Percentiles rank a stretch among this genome's conserved stretches.
These are phyloP conservation scores for Aspergillus pseudoviridinutans DNA, from an alignment of 2,329 filamentous ascomycete species.

Conservation along the genomic window DNA sequence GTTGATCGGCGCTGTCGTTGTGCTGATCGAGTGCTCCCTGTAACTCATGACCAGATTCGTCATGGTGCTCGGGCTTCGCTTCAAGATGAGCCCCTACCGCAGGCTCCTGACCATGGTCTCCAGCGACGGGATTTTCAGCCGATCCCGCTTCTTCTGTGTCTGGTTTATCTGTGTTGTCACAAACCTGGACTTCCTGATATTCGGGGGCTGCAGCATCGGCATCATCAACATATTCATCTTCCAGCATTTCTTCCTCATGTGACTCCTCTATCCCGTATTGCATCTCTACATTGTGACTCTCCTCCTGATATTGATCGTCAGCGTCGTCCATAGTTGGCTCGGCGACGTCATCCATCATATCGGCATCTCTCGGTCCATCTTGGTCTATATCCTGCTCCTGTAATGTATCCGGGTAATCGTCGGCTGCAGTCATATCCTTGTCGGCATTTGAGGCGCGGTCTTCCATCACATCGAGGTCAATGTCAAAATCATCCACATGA, in stretches of 20 bases:
- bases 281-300: conserved; percentile 26
- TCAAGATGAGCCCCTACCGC: conserved; percentile 2
- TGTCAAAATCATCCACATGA: conserved; percentile 51
- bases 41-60: conserved; percentile 6
- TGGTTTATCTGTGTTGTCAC: conserved; percentile 7
- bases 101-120: not conserved
- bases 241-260: conserved; percentile 40
- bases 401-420: conserved; percentile 34
- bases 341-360: conserved; percentile 45
- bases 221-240: conserved; percentile 36
- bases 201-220: conserved; percentile 28
- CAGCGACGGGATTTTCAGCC: not conserved
- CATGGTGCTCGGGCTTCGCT: conserved; percentile 1
- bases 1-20: not conserved
- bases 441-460: conserved; percentile 58
- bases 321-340: conserved; percentile 37
- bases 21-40: not conserved
- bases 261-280: conserved; percentile 25
- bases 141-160: not conserved
- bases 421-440: conserved; percentile 39
- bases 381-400: conserved; percentile 28
- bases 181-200: conserved; percentile 13
- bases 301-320: conserved; percentile 25
- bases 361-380: conserved; percentile 38
- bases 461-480: conserved; percentile 56